Conservation (phyloP, 768 basidiomycete genomes). For the Mycena polygramma region DNA sequence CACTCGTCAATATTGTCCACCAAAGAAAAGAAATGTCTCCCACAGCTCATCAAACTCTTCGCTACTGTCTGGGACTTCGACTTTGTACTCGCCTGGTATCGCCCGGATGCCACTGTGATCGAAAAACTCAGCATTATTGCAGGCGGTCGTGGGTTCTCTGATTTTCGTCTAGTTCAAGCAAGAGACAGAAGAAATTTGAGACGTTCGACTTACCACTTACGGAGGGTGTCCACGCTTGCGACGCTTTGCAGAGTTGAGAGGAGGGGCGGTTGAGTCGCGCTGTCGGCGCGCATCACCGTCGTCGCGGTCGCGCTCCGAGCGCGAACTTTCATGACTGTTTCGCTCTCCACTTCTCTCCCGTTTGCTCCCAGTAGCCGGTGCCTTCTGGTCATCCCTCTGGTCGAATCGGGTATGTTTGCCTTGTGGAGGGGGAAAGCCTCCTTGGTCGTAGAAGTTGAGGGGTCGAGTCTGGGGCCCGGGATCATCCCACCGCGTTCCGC, state of each 20-base stretch:
- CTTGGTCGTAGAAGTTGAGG: background rate
- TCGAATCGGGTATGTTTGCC: constrained; percentile 14
- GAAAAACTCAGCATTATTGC: background rate
- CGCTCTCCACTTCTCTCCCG: constrained; percentile 11
- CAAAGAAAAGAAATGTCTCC: background rate
- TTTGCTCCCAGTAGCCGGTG: background rate
- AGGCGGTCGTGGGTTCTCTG: background rate
- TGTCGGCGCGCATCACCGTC: background rate
- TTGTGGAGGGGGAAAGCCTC: background rate
- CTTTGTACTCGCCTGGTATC: background rate
- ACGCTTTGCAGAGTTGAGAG: constrained; percentile 14
- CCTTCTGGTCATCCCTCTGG: background rate
- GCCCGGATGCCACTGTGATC: background rate
- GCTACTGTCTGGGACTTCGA: background rate
- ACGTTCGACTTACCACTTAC: constrained; percentile 27
- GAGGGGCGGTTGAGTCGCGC: background rate
- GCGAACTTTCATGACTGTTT: background rate
- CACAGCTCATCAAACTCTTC: constrained; percentile 17
- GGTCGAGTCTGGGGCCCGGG: background rate
- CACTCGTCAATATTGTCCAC: constrained; percentile 3
- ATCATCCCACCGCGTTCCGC: background rate
- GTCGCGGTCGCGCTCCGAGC: background rate
- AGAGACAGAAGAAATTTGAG: background rate
- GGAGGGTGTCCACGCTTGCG: constrained; percentile 1
- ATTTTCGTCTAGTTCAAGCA: background rate